These are phyloP conservation scores for Spinacia oleracea DNA, from an alignment of 179 eudicot species.

Conservation along the genomic window DNA sequence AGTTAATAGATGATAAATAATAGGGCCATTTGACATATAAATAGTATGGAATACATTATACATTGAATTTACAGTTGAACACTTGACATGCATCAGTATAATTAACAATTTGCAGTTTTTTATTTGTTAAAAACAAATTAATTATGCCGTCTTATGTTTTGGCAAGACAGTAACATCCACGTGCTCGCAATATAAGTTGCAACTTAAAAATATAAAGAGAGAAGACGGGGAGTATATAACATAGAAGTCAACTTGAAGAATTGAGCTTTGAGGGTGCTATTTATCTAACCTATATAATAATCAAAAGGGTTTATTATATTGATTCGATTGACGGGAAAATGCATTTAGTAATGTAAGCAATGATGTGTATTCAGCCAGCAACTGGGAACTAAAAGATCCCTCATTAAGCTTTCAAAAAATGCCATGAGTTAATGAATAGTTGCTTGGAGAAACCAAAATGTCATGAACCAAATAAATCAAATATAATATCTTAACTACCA, in stretches of 20 bases:
- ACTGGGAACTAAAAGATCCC: neutral
- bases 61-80: neutral
- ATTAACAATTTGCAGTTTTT: neutral
- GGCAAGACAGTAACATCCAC: neutral
- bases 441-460: neutral
- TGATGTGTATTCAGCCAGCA: neutral
- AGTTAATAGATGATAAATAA: neutral
- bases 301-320: neutral
- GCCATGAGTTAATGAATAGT: neutral
- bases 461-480: no score
- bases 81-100: neutral
- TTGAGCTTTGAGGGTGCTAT: neutral
- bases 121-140: neutral
- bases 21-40: neutral
- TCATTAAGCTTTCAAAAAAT: neutral
- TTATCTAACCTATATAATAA: neutral
- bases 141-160: neutral
- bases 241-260: slow-evolving; percentile 2
- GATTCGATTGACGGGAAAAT: neutral
- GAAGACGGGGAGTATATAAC: neutral
- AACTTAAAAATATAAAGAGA: neutral
- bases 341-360: neutral
- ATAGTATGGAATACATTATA: neutral
- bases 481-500: no score
- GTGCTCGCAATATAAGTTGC: neutral